Percentiles rank a stretch among this genome's conserved stretches.
These are phyloP conservation scores for Backusella macrospora DNA, from an alignment of 192 early-diverging fungal genomes.

Conservation along the genomic window DNA sequence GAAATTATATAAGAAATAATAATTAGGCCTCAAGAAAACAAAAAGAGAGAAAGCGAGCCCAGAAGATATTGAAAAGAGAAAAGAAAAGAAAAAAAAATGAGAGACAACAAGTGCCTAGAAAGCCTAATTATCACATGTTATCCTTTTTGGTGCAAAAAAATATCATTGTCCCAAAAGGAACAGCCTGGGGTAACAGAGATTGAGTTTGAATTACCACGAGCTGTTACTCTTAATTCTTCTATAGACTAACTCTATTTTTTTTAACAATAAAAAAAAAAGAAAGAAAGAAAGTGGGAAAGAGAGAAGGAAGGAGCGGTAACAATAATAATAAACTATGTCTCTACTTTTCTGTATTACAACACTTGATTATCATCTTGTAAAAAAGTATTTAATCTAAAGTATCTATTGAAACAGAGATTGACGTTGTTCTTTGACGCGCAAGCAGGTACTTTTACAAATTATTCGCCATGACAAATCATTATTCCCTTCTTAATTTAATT, in stretches of 20 bases:
- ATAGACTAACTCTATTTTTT: not conserved
- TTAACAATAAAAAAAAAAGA: not conserved
- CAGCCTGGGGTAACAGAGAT: slow-evolving; percentile 5
- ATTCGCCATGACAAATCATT: slow-evolving; percentile 12
- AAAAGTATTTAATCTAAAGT: too few relatives aligned
- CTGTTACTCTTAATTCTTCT: not conserved
- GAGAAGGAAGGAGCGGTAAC: too few relatives aligned
- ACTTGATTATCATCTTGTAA: too few relatives aligned
- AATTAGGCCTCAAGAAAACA: not conserved
- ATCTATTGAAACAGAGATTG: too few relatives aligned
- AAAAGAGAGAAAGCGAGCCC: not conserved
- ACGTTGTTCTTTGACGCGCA: too few relatives aligned
- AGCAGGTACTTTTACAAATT: not conserved
- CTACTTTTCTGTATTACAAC: too few relatives aligned
- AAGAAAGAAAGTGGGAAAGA: not conserved
- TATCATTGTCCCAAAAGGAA: not conserved
- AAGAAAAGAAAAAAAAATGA: not conserved
- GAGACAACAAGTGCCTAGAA: not conserved
- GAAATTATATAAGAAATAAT: not conserved
- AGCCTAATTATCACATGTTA: slow-evolving; percentile 18
- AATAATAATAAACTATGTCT: too few relatives aligned
- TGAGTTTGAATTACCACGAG: not conserved
- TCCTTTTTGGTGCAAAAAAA: slow-evolving; percentile 15
- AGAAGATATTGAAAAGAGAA: not conserved
- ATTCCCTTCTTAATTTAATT: not conserved